Conservation (phyloP, 2,329 filamentous ascomycete species). For the Fusarium kyushuense region DNA sequence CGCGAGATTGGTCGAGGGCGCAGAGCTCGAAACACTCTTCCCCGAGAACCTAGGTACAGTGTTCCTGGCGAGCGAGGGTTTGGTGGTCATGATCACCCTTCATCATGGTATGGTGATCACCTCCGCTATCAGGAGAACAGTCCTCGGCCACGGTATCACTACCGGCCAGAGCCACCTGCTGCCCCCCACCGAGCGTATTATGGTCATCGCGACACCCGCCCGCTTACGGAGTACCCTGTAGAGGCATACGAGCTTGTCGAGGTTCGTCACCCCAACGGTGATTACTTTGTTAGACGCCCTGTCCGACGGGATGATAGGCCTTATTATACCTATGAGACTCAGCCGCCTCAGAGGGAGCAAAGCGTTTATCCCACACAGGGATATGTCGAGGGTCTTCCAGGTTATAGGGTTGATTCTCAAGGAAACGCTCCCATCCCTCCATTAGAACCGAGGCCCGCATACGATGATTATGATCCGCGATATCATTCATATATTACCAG, state of each 20-base stretch:
- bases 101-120: conserved; percentile 25
- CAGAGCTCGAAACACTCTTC: conserved; percentile 34
- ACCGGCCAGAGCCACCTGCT: conserved; percentile 22
- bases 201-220: conserved; percentile 11
- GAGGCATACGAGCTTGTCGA: conserved; percentile 61
- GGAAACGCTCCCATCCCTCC: conserved; percentile 7
- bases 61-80: conserved; percentile 15
- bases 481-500: conserved; percentile 49
- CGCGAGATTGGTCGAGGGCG: conserved; percentile 42
- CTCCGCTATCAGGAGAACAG: conserved; percentile 25
- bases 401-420: conserved; percentile 16
- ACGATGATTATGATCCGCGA: conserved; percentile 61
- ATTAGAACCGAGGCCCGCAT: conserved; percentile 13
- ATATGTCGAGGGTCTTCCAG: not conserved
- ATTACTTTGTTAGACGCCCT: conserved; percentile 61
- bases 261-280: conserved; percentile 58
- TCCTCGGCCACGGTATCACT: conserved; percentile 17
- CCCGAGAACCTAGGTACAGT: conserved; percentile 18
- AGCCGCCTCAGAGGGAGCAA: conserved; percentile 24
- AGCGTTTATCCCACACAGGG: conserved; percentile 21
- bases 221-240: conserved; percentile 20
- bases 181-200: conserved; percentile 21
- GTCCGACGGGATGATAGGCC: conserved; percentile 48
- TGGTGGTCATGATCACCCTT: conserved; percentile 8
- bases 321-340: conserved; percentile 46